phyloP scores from a whole-genome alignment of 352 stramenopile species.

The Blastocystis sp. region DNA sequence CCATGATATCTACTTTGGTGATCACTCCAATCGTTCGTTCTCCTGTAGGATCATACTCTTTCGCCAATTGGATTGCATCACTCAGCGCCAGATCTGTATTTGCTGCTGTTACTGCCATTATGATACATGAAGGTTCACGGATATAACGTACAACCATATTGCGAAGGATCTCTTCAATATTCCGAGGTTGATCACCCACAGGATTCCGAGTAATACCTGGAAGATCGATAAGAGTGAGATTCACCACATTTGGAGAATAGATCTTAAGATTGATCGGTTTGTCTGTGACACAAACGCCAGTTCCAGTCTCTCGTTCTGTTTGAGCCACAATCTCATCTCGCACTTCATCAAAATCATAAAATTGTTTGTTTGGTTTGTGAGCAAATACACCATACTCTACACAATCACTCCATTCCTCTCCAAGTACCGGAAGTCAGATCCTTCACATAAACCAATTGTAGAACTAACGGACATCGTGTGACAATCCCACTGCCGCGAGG shows the following conservation, averaged over 20 bases:
- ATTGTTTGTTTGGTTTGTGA: constrained; percentile 84
- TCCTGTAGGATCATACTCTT: constrained; percentile 80
- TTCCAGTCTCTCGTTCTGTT: constrained; percentile 83
- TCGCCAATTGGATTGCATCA: constrained; percentile 93
- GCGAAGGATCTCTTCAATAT: constrained; percentile 99
- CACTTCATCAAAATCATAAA: constrained; percentile 91
- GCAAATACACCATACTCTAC: constrained; percentile 96
- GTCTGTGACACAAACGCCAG: constrained; percentile 78
- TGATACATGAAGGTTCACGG: constrained; percentile 94
- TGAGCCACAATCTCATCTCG: constrained; percentile 91
- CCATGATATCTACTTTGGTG: constrained; percentile 99
- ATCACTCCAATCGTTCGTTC: constrained; percentile 95
- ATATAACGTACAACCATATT: constrained; percentile 97
- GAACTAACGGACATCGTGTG: constrained; percentile 88
- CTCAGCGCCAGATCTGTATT: constrained; percentile 98
- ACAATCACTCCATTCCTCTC: background rate
- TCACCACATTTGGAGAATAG: constrained; percentile 90
- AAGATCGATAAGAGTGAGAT: constrained; percentile 96
- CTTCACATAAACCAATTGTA: constrained; percentile 82
- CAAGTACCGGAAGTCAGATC: background rate
- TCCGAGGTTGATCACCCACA: constrained; percentile 91
- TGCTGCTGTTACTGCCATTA: constrained; percentile 92
- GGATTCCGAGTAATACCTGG: constrained; percentile 92
- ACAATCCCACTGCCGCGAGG: constrained; percentile 93
- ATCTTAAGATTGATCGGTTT: constrained; percentile 98